Evolutionary conservation across 148 eudicot genomes (phyloP).

Genomic region (Rhododendron griersonianum): DNA sequence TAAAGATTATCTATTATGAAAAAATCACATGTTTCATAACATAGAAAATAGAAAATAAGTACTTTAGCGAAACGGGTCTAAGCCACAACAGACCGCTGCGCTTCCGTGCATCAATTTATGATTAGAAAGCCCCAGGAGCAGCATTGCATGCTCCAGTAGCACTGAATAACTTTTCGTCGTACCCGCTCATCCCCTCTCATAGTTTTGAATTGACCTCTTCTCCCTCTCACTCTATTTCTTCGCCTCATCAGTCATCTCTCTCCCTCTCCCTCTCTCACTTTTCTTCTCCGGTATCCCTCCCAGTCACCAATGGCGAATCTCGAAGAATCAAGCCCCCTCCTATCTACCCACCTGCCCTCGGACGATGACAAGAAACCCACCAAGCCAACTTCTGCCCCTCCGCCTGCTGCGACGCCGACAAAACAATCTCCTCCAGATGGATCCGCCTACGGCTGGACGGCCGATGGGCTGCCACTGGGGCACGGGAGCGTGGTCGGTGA

Average conservation of each 20-base stretch:
- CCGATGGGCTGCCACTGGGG: slow-evolving; percentile 55
- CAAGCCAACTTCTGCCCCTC: slow-evolving; percentile 6
- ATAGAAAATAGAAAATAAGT: too few species aligned
- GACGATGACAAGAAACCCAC: neutral
- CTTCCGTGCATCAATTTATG: too few species aligned
- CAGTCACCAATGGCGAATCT: slow-evolving; percentile 28
- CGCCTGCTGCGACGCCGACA: neutral
- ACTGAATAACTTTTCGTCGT: neutral
- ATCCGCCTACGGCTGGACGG: slow-evolving; percentile 46
- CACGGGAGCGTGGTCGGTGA: slow-evolving; percentile 28
- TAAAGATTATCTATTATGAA: too few species aligned
- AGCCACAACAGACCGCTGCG: too few species aligned
- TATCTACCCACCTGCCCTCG: neutral
- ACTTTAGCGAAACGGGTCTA: too few species aligned
- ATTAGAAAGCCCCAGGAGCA: too few species aligned
- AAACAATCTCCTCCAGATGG: slow-evolving; percentile 4
- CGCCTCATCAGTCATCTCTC: neutral
- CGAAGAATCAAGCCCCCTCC: slow-evolving; percentile 61
- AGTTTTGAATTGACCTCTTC: neutral
- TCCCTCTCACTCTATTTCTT: neutral
- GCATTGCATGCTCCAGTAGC: neutral
- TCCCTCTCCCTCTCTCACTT: neutral
- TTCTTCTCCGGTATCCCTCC: neutral
- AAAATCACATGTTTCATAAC: too few species aligned
- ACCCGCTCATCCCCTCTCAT: neutral